phyloP scores from a whole-genome alignment of 2,329 filamentous ascomycete genomes.

The Geosmithia putterillii region DNA sequence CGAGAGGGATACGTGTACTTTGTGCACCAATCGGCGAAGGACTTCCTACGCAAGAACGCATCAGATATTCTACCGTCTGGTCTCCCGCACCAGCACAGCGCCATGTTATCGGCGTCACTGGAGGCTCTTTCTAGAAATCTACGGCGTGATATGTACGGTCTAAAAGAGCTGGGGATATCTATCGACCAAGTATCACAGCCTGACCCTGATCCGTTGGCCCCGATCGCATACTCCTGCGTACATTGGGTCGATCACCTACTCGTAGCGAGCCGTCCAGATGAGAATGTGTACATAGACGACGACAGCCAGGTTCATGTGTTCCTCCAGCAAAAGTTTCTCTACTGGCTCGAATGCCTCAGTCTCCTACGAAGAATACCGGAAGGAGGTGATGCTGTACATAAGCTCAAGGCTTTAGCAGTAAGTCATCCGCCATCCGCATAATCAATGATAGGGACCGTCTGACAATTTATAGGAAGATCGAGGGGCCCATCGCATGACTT shows the following conservation, averaged over 20 bases:
- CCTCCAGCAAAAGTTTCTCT: conserved; percentile 8
- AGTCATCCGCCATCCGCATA: conserved; percentile 1
- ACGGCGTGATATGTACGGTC: conserved; percentile 18
- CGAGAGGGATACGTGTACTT: conserved; percentile 15
- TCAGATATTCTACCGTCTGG: neutral
- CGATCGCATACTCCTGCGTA: conserved; percentile 8
- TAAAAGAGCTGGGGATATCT: conserved; percentile 7
- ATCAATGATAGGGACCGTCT: conserved; percentile 15
- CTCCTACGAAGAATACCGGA: conserved; percentile 6
- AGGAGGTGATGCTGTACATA: conserved; percentile 9
- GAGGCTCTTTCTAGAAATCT: conserved; percentile 14
- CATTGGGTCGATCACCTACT: conserved; percentile 10
- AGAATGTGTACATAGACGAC: conserved; percentile 4
- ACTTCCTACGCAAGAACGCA: conserved; percentile 8
- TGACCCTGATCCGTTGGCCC: conserved; percentile 5
- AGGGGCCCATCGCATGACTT: neutral
- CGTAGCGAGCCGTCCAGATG: too few species aligned
- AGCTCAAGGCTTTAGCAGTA: conserved; percentile 7
- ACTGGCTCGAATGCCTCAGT: neutral
- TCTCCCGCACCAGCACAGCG: conserved; percentile 8
- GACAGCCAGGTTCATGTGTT: conserved; percentile 14
- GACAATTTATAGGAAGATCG: neutral
- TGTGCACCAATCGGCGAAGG: conserved; percentile 28
- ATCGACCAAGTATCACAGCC: conserved; percentile 3
- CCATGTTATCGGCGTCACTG: conserved; percentile 20